Percentiles rank a stretch among this genome's conserved stretches.
phyloP scores from a whole-genome alignment of 2,329 filamentous ascomycete genomes.

The Akanthomyces dipterigenus region DNA sequence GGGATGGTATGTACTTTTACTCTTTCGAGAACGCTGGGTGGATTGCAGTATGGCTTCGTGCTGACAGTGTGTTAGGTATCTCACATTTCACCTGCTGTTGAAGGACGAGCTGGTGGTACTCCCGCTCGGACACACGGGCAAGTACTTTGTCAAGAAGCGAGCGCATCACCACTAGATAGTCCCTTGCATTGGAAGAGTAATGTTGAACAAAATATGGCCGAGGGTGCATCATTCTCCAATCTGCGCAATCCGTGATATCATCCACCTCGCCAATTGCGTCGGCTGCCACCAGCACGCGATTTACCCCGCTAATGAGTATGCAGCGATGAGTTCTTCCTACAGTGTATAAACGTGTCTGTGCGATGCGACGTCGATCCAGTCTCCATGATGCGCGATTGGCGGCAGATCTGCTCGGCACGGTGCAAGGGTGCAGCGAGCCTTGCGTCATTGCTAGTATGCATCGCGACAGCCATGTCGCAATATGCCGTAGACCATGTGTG shows the following conservation, averaged over 20 bases:
- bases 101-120: constrained; percentile 20
- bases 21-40: not conserved
- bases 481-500: not conserved
- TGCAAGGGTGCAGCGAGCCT: not conserved
- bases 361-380: not conserved
- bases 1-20: constrained; percentile 18
- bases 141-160: constrained; percentile 18
- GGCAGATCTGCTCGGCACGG: not conserved
- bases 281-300: not conserved
- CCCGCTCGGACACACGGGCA: constrained; percentile 20
- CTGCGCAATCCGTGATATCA: not conserved
- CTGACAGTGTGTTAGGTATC: constrained; percentile 16
- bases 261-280: not conserved
- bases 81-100: constrained; percentile 20
- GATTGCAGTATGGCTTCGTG: not conserved
- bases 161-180: not conserved
- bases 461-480: constrained; percentile 6
- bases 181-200: no score
- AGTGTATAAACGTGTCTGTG: no score
- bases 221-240: not conserved
- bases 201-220: not conserved
- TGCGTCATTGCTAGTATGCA: constrained; percentile 1
- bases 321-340: not conserved
- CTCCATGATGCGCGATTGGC: no score
- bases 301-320: not conserved